Evolutionary conservation across 805 yeast species (phyloP), one percentile per base, ranked within the genome.

Genomic region (Tetrapisispora taiwanensis): DNA sequence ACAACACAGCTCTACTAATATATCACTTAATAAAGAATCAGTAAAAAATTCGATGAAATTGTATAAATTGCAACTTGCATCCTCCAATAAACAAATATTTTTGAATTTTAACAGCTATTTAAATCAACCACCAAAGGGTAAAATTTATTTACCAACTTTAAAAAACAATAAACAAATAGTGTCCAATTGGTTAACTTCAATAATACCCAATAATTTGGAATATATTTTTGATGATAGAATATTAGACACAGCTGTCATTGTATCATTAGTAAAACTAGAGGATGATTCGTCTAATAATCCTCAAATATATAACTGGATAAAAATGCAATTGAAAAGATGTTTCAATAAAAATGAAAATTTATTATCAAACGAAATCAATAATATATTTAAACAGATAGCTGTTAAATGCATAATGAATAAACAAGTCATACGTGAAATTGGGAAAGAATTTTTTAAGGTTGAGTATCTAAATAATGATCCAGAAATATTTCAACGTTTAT

Each of bases 151-250:
- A 7, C 44, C 46, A 13, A 42, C 49, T 7, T 34, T 56, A 12
- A 26, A 46, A 14, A 52, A 53, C n/a, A 30, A 51, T 13, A 40
- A 48, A 8, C 49, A 53, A 26, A 31, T 58, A 19, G 45, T 46
- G 5, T 46, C 44, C 30, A 47, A 50, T 34, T 57, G 60, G 60
- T 30, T 37, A 9, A 35, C 12, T 3, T 28, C 53, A 3, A 34
- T 32, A 13, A 38, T 52, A 12, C 59, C 62, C 14, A 43, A 39
- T 27, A 48, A 46, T 50, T 46, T 47, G 1, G 52, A 53, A 30
- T 37, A 43, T 13, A 19, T 54, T 10, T 37, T 46, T 20, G 28
- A 42, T 18, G 22, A 14, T 10, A 30, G n/a, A 7, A 18, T 37
- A 6, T 5, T 28, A 3, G 4, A 17, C 26, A 26, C 31, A 5